These are phyloP conservation scores for Ogataea neopini DNA, from an alignment of 805 yeast genomes.

Conservation along the genomic window DNA sequence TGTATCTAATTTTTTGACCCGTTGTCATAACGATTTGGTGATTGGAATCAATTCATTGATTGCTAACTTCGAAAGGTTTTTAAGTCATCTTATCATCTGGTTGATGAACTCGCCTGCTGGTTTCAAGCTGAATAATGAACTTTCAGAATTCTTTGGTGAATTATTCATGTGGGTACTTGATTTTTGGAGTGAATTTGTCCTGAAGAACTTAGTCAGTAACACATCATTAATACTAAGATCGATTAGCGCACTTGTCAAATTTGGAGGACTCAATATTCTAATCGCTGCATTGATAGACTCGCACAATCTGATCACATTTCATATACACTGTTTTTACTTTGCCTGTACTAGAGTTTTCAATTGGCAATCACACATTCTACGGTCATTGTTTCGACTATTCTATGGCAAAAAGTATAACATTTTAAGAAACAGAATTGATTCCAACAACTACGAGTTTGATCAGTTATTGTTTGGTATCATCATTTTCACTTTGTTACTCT, in stretches of 20 bases:
- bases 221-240: slow-evolving; percentile 18
- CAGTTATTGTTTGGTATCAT: slow-evolving; percentile 87
- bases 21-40: slow-evolving; percentile 20
- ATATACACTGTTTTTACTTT: slow-evolving; percentile 72
- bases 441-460: slow-evolving; percentile 80
- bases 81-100: slow-evolving; percentile 57
- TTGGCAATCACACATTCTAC: slow-evolving; percentile 67
- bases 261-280: slow-evolving; percentile 66
- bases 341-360: slow-evolving; percentile 78
- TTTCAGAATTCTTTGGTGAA: slow-evolving; percentile 84
- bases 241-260: slow-evolving; percentile 21
- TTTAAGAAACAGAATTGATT: slow-evolving; percentile 82
- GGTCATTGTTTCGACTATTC: slow-evolving; percentile 78
- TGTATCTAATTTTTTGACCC: slow-evolving; percentile 46
- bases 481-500: slow-evolving; percentile 74
- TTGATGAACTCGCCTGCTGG: slow-evolving; percentile 92
- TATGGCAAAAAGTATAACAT: slow-evolving; percentile 88
- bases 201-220: slow-evolving; percentile 16
- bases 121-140: slow-evolving; percentile 82
- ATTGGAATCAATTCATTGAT: slow-evolving; percentile 21
- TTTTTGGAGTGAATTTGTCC: slow-evolving; percentile 49
- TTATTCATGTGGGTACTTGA: slow-evolving; percentile 81
- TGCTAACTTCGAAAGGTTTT: slow-evolving; percentile 34
- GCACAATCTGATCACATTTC: slow-evolving; percentile 62
- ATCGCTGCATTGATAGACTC: slow-evolving; percentile 68